Evolutionary conservation across 1,284 basidiomycete species (phyloP), one percentile per base, ranked within the genome.

Genomic region (Fistulinella cinereoalba): DNA sequence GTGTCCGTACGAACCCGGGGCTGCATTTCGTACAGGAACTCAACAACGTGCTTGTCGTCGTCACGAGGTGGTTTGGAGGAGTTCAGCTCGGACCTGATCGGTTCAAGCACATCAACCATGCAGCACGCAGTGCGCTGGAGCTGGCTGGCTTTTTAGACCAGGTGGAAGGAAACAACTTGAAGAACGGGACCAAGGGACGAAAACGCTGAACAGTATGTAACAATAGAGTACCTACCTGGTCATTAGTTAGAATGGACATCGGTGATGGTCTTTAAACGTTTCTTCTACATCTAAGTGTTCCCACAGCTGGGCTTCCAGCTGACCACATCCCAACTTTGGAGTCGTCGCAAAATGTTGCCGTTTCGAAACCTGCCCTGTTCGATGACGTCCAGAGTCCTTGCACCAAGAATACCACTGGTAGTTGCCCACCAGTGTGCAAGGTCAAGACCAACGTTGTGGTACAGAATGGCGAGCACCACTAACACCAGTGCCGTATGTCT

Each of bases 81-180:
- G 87, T 85, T 21, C 85, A 86, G 52, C 73, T 95, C 1, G 90
- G 92, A 1, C 81, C 92, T 0, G 92, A 95, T 64, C 76, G 93
- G 22, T 96, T 95, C 74, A 95, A 94, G 64, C 88, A 92, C 55
- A 94, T 94, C 61, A 93, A 91, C 58, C 88, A 93, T 62, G 90
- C 88, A 4, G 92, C 92, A 7, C 74, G 92, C 19, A 89, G 90
- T 59, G 92, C 92, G 1, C 72, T 95, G 11, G 88, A 93, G 42
- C 51, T 81, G 0, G 92, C 87, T n/a, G 88, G 88, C 0, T 88
- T 92, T 61, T 66, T 92, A 22, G 83, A 88, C 24, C 62, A 55
- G 29, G 49, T 18, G 28, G 61, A 58, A 21, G 52, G 52, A 31
- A 51, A 43, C 13, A 64, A 52, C n/a, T n/a, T n/a, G n/a, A n/a